These are phyloP conservation scores for Penstemon barbatus DNA, from an alignment of 257 asterid genomes.

Conservation along the genomic window DNA sequence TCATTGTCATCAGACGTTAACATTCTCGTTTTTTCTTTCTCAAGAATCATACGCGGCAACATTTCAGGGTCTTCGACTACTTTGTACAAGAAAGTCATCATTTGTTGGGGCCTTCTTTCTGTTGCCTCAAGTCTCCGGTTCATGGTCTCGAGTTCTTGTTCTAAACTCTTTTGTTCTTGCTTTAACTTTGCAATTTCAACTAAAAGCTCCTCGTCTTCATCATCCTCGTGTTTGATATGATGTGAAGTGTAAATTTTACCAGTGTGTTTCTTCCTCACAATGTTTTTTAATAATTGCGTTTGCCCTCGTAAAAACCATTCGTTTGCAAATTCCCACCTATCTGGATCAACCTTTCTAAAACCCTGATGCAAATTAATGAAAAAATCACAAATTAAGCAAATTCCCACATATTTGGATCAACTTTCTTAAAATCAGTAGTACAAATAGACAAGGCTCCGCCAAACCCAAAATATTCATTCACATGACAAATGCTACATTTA, in stretches of 20 bases:
- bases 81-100: slow-evolving; percentile 82
- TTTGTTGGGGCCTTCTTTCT: slow-evolving; percentile 80
- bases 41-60: slow-evolving; percentile 55
- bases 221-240: slow-evolving; percentile 31
- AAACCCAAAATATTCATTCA: no score
- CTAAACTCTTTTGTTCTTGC: slow-evolving; percentile 66
- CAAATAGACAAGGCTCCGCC: no score
- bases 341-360: slow-evolving; percentile 83
- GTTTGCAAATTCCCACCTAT: slow-evolving; percentile 85
- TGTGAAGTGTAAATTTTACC: slow-evolving; percentile 13
- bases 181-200: slow-evolving; percentile 43
- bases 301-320: slow-evolving; percentile 90
- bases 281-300: slow-evolving; percentile 65
- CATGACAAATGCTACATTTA: no score
- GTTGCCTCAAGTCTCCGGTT: slow-evolving; percentile 78
- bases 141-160: slow-evolving; percentile 61
- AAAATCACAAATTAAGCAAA: background rate
- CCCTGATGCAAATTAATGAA: slow-evolving; percentile 49
- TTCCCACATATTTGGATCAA: no score
- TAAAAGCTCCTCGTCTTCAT: slow-evolving; percentile 42
- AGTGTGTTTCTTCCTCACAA: slow-evolving; percentile 49
- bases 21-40: slow-evolving; percentile 41
- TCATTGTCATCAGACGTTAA: slow-evolving; percentile 30
- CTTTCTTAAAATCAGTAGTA: no score
- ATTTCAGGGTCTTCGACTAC: slow-evolving; percentile 73